Conservation (phyloP, 768 basidiomycete species). For the Phylloporus arenicola region DNA sequence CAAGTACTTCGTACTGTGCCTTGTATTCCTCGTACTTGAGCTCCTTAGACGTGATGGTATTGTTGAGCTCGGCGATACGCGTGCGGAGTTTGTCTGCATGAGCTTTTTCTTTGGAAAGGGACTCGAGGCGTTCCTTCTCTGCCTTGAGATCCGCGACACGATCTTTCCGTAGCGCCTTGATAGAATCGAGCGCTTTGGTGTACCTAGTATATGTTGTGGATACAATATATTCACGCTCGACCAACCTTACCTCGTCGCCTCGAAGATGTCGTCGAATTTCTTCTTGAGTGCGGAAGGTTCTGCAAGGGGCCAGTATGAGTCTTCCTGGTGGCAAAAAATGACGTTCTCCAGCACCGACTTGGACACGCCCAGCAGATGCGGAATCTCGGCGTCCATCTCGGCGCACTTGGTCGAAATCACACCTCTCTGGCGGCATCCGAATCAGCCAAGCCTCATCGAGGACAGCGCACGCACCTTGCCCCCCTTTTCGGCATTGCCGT, state of each 20-base stretch:
- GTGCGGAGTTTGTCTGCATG: slow-evolving; percentile 79
- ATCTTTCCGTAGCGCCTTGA: slow-evolving; percentile 87
- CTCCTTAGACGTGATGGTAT: slow-evolving; percentile 63
- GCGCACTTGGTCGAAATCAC: slow-evolving; percentile 97
- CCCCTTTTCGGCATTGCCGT: slow-evolving; percentile 57
- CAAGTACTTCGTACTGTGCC: slow-evolving; percentile 56
- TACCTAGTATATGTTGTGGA: slow-evolving; percentile 49
- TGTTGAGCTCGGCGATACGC: slow-evolving; percentile 57
- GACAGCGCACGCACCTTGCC: slow-evolving; percentile 54
- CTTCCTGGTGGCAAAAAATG: slow-evolving; percentile 99
- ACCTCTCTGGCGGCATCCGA: slow-evolving; percentile 52
- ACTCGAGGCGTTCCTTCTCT: slow-evolving; percentile 81
- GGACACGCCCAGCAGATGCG: slow-evolving; percentile 88
- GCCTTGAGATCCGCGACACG: slow-evolving; percentile 86
- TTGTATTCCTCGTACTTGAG: slow-evolving; percentile 69
- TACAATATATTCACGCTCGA: not conserved
- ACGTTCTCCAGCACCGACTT: slow-evolving; percentile 99
- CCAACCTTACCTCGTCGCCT: slow-evolving; percentile 76
- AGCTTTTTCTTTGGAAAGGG: slow-evolving; percentile 73
- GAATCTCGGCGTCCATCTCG: slow-evolving; percentile 93
- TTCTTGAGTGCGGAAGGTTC: slow-evolving; percentile 92
- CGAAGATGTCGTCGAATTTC: slow-evolving; percentile 99
- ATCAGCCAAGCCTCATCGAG: not conserved
- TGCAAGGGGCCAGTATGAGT: slow-evolving; percentile 95
- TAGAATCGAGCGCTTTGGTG: slow-evolving; percentile 92